Evolutionary conservation across 73 alveolate genomes (phyloP).

Genomic region (Durusdinium trenchii): DNA sequence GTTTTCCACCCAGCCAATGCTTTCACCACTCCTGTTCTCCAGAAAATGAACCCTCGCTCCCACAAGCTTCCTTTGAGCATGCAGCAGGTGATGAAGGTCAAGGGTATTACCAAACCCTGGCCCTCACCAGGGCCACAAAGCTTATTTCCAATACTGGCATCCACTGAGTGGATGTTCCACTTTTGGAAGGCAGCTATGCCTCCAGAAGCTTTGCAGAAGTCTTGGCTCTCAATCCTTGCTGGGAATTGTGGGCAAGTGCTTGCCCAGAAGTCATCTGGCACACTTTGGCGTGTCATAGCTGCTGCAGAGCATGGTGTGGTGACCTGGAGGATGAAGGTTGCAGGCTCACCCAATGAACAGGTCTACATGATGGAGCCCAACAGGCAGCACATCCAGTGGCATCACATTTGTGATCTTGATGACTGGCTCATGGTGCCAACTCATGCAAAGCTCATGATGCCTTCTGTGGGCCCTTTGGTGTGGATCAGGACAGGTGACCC

Average conservation of each 20-base stretch:
- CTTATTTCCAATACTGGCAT: background rate
- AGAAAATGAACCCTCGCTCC: background rate
- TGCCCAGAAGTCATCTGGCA: background rate
- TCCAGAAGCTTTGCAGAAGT: background rate
- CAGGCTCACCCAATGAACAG: background rate
- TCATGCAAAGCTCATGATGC: background rate
- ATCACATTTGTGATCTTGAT: background rate
- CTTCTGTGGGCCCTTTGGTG: background rate
- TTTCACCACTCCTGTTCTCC: background rate
- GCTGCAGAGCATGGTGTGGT: constrained; percentile 5
- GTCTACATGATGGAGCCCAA: background rate
- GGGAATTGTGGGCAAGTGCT: background rate
- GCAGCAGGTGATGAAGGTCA: background rate
- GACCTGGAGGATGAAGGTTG: background rate
- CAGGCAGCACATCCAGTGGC: background rate
- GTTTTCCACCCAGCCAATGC: background rate
- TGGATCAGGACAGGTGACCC: constrained; percentile 9
- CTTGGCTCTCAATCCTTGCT: background rate
- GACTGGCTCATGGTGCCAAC: constrained; percentile 6
- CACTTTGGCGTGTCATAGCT: background rate
- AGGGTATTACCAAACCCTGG: constrained; percentile 14
- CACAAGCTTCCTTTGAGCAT: background rate
- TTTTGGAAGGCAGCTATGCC: background rate
- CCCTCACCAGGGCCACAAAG: background rate
- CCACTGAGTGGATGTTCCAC: background rate